Evolutionary conservation across 2,329 filamentous ascomycete species (phyloP).

Genomic region (Trichoderma polysporum): DNA sequence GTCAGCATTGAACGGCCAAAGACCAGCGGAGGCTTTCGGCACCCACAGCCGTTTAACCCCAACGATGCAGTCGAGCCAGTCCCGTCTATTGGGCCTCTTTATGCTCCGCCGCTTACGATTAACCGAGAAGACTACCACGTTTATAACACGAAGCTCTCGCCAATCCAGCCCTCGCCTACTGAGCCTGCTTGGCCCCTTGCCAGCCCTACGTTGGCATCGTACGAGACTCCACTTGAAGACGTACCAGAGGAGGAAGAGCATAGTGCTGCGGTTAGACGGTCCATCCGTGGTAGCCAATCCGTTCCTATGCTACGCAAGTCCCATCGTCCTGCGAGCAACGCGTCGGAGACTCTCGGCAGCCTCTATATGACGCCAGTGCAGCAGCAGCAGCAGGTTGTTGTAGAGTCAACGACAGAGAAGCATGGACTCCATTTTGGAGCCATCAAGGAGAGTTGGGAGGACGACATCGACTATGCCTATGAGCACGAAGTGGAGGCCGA

Average conservation of each 20-base stretch:
- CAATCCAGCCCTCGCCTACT: slow-evolving; percentile 29
- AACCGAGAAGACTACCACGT: slow-evolving; percentile 12
- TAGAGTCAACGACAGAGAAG: slow-evolving; percentile 12
- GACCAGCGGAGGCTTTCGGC: slow-evolving; percentile 47
- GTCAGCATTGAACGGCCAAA: slow-evolving; percentile 43
- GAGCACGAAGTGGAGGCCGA: slow-evolving; percentile 66
- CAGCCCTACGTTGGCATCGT: slow-evolving; percentile 30
- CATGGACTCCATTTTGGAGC: slow-evolving; percentile 29
- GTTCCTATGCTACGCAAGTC: slow-evolving; percentile 52
- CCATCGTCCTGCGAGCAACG: slow-evolving; percentile 47
- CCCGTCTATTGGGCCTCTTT: slow-evolving; percentile 8
- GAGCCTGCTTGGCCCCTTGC: slow-evolving; percentile 45
- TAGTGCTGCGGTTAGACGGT: slow-evolving; percentile 36
- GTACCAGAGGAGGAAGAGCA: slow-evolving; percentile 65
- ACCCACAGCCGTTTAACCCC: slow-evolving; percentile 44
- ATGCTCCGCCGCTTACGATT: slow-evolving; percentile 9
- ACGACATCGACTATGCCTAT: slow-evolving; percentile 70
- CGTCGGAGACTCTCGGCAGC: slow-evolving; percentile 53
- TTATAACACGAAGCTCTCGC: background rate
- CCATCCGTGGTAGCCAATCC: slow-evolving; percentile 55
- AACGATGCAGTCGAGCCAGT: slow-evolving; percentile 26
- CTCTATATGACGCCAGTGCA: slow-evolving; percentile 36
- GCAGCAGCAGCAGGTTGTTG: slow-evolving; percentile 35
- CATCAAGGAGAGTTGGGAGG: slow-evolving; percentile 61
- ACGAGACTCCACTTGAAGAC: slow-evolving; percentile 51